Base-by-base conservation (phyloP, 495 filamentous ascomycete species). In the Lasiosphaeria hispida region DNA sequence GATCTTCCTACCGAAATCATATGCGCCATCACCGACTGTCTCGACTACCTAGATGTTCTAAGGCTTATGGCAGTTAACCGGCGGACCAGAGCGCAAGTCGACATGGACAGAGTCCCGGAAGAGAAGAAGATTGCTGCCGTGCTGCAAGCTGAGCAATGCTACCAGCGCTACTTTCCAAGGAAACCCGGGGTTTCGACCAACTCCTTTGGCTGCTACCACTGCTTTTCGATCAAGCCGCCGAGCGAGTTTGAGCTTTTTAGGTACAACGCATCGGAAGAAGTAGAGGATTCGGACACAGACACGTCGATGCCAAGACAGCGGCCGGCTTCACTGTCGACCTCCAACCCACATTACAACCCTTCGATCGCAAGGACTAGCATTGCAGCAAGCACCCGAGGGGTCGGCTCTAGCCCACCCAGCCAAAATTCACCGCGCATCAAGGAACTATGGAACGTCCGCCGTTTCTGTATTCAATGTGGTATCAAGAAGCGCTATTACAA, bases 161-260 rank as follows among this genome's bases (percentile, higher is more conserved):
- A 59, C 51, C 58, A 60, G 36, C 60, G 61, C 8, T 57, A 63
- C 23, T 63, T 39, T 23, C 53, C 5, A 17, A 19, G 33, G 48
- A n/a, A 19, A 38, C 17, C 14, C 36, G 17, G 41, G 51, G 44
- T 14, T 49, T 58, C 7, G 63, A 45, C 15, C 14, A 45, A 45
- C 8, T 61, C 44, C n/a, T 62, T 68, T 13, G 66, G 40, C 2
- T 71, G 69, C 42, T 71, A 69, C n/a, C 63, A 68, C 53, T 71
- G 69, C 50, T 68, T 56, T 35, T 45, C 19, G 9, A 45, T 69
- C 33, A 60, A 57, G 23, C 33, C 19, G 1, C 62, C 58, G 7
- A 47, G 65, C 7, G n/a, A 58, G 40, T 71, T 71, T 53, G 67
- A 71, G 37, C 43, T 60, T 0, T 62, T 63, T 36, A 58, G 59